Evolutionary conservation across 208 protist species (phyloP), one percentile per base, ranked within the genome.

Genomic region (Leishmania braziliensis): DNA sequence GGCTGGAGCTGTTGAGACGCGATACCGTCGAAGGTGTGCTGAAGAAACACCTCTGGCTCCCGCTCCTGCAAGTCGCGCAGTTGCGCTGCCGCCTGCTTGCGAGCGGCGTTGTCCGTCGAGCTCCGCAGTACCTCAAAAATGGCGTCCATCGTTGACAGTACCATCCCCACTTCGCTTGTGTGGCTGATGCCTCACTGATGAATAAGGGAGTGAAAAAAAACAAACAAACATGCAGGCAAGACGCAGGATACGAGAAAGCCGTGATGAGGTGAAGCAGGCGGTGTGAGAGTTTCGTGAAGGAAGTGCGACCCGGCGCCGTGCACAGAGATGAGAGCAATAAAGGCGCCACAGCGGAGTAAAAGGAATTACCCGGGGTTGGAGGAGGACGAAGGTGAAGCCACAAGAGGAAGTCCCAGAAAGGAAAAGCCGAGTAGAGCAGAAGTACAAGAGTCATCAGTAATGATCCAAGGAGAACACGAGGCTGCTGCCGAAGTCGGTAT

Each of bases 11-110:
- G 33, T 14, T 80, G 1, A 2, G 87, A 90, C 4, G 89, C 79
- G 66, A 97, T 84, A 12, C 77, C 43, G 23, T 84, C 75, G 62
- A 79, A 97, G 18, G 91, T 94, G 83, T 89, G 89, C 56, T 77
- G 63, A 14, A 97, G 85, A 80, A 97, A 97, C 1, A 74, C 83
- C 10, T 82, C 78, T 2, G 94, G 92, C 39, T 89, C 77, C n/a
- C 73, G 73, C 56, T 92, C 80, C 78, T 97, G 92, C 18, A 92
- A 46, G 14, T 88, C 82, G 9, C 87, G 86, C 76, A 97, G 84
- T 81, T 94, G 82, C 10, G 86, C 81, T 2, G 85, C 36, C 1
- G 92, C 91, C 23, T 72, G 76, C 74, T 92, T 93, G 75, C 94
- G 89, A 20, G 87, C 79, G 0, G 84, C 87, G 79, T 95, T 97